Base-by-base conservation (phyloP, 2,329 filamentous ascomycete species). In the Ceratocystis lukuohia region DNA sequence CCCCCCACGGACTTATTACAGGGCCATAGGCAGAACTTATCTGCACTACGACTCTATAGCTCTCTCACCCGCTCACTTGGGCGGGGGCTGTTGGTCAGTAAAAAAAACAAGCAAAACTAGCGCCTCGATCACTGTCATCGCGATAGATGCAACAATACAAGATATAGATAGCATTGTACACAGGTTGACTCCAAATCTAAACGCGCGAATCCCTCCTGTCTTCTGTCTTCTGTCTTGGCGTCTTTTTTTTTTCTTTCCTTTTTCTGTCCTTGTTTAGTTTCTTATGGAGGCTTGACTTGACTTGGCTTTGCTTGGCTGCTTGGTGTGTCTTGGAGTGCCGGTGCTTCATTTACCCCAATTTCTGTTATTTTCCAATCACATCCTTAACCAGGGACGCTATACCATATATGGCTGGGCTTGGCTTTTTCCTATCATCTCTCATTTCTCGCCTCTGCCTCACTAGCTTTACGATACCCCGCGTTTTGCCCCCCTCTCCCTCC, bases 281-380 rank as follows among this genome's bases (percentile, higher is more conserved):
- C n/a, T 59, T 28, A 59, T 59, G 56, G 28, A 59, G 56, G 56
- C 56, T 59, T 59, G 56, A 59, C 17, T 37, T n/a, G 56, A 59
- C 25, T 59, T 59, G 53, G 28, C 53, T 59, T 57, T 8, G 50
- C 56, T 59, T 59, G 56, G 56, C 50, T 20, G 50, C 56, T 59
- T 59, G 56, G 56, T 28, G 28, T 59, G 28, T 20, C 56, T 59
- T 59, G 15, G 15, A 59, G 6, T 59, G 17, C 28, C 28, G 28
- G 30, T 30, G 28, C 8, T 17, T 37, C 4, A n/a, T n/a, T 59
- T 59, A 37, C 56, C 17, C 56, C 56, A 59, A 59, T 30, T 33
- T 10, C 12, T 53, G n/a, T 1, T 22, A 8, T 10, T 25, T 25
- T 53, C 8, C 20, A 53, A 12, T 17, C 20, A 5, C 22, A 25